Base-by-base conservation (phyloP, 2,329 filamentous ascomycete species). In the Furcasterigmium furcatum region DNA sequence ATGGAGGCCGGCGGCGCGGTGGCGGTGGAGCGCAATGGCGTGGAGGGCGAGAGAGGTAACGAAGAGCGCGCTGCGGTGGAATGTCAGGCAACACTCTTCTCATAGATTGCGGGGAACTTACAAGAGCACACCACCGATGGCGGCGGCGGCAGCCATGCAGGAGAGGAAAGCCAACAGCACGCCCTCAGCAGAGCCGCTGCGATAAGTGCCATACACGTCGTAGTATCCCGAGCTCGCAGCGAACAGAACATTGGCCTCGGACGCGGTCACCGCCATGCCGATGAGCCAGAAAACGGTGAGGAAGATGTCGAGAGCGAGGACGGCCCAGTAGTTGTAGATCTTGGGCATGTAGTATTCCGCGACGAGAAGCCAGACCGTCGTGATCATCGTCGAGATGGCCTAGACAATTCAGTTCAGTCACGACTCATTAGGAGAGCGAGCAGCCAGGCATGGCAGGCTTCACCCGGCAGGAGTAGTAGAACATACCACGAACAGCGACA, bases 281-380 rank as follows among this genome's bases (percentile, higher is more conserved):
- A 62, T 53, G 29, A 77, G 61, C 78, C 77, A 82, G 58, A 81
- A 74, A 45, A 82, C 48, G 44, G 75, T 56, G 24, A 76, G 67
- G 46, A 74, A 67, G 18, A 74, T 67, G 50, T 82, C 77, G 30
- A 81, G 62, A 19, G 63, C 64, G 4, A 81, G 58, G 8, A 76
- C 64, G 21, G 73, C 72, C 70, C 74, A 79, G 60, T 75, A 48
- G 58, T 80, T 81, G 60, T 74, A 79, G 18, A 66, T 53, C 3
- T 58, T 58, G n/a, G 68, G 64, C 1, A 61, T 55, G 19, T 62
- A 64, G 30, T 62, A 65, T 35, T 68, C 62, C n/a, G 72, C 67
- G 14, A 72, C 59, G 10, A 78, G 56, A 42, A 70, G 61, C 61
- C 79, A 82, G 48, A 71, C 60, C 40, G 64, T 65, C 29, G 66